These are phyloP conservation scores for Coprinellus micaceus DNA, from an alignment of 768 basidiomycete genomes.

Conservation along the genomic window DNA sequence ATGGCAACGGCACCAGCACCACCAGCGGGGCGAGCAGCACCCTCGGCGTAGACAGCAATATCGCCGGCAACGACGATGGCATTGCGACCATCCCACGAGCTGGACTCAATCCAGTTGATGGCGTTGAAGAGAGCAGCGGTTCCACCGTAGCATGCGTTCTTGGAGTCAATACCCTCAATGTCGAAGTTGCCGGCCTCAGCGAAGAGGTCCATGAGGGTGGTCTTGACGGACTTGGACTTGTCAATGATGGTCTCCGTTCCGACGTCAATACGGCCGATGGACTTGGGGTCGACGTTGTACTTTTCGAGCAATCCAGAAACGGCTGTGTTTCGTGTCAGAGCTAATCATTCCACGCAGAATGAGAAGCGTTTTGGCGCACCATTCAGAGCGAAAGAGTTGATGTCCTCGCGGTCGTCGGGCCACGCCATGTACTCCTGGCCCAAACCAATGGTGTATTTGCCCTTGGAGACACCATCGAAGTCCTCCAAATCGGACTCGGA, in stretches of 20 bases:
- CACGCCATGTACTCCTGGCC: slow-evolving; percentile 99
- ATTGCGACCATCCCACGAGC: slow-evolving; percentile 95
- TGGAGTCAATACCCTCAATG: slow-evolving; percentile 98
- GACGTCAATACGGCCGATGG: slow-evolving; percentile 96
- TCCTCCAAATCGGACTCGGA: slow-evolving; percentile 92
- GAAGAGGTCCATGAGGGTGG: slow-evolving; percentile 97
- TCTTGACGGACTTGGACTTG: slow-evolving; percentile 99
- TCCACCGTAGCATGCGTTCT: slow-evolving; percentile 99
- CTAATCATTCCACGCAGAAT: neutral
- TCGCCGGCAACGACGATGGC: slow-evolving; percentile 97
- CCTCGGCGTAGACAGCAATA: slow-evolving; percentile 97
- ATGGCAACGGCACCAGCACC: slow-evolving; percentile 95
- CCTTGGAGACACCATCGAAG: slow-evolving; percentile 90
- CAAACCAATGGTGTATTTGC: slow-evolving; percentile 98
- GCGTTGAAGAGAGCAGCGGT: slow-evolving; percentile 99
- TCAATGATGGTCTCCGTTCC: slow-evolving; percentile 99
- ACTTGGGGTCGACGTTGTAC: slow-evolving; percentile 92
- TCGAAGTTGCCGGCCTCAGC: slow-evolving; percentile 89
- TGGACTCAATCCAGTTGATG: slow-evolving; percentile 95
- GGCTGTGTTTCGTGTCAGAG: slow-evolving; percentile 41
- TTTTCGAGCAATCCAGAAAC: slow-evolving; percentile 88
- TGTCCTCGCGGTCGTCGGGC: slow-evolving; percentile 97
- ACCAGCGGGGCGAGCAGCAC: slow-evolving; percentile 90
- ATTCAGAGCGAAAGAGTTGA: slow-evolving; percentile 95
- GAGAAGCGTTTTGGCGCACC: slow-evolving; percentile 49